Evolutionary conservation across 1,139 yeast species (phyloP), one percentile per base, ranked within the genome.

Genomic region (Saccharomyces pastorianus): DNA sequence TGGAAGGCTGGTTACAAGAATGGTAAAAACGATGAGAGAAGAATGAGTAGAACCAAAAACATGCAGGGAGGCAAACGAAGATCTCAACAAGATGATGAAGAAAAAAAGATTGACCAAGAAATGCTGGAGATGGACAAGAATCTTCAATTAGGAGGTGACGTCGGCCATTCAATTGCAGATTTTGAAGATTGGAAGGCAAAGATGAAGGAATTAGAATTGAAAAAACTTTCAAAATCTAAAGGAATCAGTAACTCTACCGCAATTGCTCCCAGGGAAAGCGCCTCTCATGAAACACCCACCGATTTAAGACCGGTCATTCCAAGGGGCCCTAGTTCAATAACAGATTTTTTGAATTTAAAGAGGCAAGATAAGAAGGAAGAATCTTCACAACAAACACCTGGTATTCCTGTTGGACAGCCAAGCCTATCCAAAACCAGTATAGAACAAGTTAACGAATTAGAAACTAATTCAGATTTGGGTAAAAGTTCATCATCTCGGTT

Each of bases 121-220:
- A 58, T 50, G 63, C 54, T 46, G 58, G 58, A 46, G 61, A 63
- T 51, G 42, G 51, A n/a, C 47, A 51, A 29, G 54, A 51, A 29
- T 50, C 41, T 47, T 53, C 56, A 27, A 51, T 47, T 25, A 50
- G 51, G 68, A 54, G 70, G 64, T 26, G 68, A 69, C 51, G 67
- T 74, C 54, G 70, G 77, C 69, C 82, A 79, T 57, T 78, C 87
- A 1, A 84, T 84, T 23, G 83, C 82, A 53, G 93, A 85, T 62
- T 85, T 85, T 64, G 95, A 85, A 67, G 76, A 76, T 58, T 85
- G 90, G 88, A 84, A 83, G 68, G 74, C 79, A 51, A 76, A 76
- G 63, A 80, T 82, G 83, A 79, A 78, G 60, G 73, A 75, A 52
- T 80, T 82, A 64, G 85, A 83, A 52, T 76, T 77, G 49, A 76